phyloP scores from a whole-genome alignment of 2,329 filamentous ascomycete genomes.

The Trichoderma gracile region DNA sequence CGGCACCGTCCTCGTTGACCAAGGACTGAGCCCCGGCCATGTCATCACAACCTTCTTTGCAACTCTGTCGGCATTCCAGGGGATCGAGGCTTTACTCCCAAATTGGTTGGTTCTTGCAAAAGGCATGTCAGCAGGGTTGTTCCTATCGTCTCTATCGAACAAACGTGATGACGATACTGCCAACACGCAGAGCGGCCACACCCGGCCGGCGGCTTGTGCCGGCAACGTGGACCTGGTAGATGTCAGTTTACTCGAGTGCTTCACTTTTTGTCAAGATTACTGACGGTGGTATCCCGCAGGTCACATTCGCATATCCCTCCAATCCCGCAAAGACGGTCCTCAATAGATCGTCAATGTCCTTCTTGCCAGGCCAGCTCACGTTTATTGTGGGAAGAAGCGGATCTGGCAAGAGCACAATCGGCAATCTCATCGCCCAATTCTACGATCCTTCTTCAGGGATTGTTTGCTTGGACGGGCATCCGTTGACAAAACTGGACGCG shows the following conservation, averaged over 20 bases:
- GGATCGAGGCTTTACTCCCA: conserved; percentile 71
- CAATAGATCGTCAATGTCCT: conserved; percentile 63
- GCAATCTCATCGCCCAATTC: conserved; percentile 75
- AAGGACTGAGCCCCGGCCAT: conserved; percentile 61
- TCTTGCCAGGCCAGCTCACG: conserved; percentile 69
- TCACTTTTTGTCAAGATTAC: conserved; percentile 3
- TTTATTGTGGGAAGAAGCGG: conserved; percentile 87
- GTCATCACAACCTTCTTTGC: conserved; percentile 86
- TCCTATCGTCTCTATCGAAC: conserved; percentile 53
- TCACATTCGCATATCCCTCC: conserved; percentile 80
- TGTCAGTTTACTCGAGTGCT: conserved; percentile 49
- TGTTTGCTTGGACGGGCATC: conserved; percentile 67
- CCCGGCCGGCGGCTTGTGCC: conserved; percentile 48
- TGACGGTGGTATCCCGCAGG: conserved; percentile 46
- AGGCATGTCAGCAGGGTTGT: conserved; percentile 71
- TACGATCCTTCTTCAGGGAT: conserved; percentile 67
- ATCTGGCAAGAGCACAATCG: conserved; percentile 88
- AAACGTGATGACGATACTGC: conserved; percentile 28
- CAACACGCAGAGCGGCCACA: conserved; percentile 16
- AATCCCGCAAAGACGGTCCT: conserved; percentile 63
- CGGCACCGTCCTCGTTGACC: conserved; percentile 67
- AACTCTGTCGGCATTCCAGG: conserved; percentile 72
- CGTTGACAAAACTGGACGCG: conserved; percentile 62
- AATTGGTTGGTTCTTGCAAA: conserved; percentile 78
- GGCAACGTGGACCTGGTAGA: conserved; percentile 71